Conservation (phyloP, 257 asterid species). For the Penstemon barbatus region DNA sequence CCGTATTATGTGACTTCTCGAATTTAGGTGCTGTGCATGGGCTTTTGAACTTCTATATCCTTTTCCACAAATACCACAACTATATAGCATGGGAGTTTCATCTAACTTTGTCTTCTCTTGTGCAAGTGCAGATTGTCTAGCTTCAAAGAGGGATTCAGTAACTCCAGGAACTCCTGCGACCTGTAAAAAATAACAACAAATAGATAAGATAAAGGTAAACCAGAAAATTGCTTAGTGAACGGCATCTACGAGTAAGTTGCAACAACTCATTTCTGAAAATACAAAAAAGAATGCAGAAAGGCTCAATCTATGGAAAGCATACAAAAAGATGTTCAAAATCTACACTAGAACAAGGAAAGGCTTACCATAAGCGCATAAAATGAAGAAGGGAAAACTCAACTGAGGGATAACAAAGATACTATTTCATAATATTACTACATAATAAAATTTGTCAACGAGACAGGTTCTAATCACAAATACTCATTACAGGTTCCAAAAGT, state of each 20-base stretch:
- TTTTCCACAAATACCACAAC: slow-evolving; percentile 80
- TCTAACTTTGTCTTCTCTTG: slow-evolving; percentile 56
- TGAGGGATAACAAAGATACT: neutral
- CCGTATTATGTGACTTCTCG: slow-evolving; percentile 66
- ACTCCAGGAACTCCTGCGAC: slow-evolving; percentile 98
- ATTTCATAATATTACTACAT: too few relatives aligned
- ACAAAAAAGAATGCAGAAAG: neutral
- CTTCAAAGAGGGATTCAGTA: slow-evolving; percentile 73
- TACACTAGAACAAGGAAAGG: neutral
- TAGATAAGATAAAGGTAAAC: neutral
- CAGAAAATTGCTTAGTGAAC: neutral
- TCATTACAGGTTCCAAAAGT: neutral
- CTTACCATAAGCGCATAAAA: neutral
- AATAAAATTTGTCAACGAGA: neutral
- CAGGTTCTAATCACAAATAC: neutral
- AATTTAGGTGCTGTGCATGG: slow-evolving; percentile 83
- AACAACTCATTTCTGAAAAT: too few relatives aligned
- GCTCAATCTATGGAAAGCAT: neutral
- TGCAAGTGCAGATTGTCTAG: slow-evolving; percentile 81
- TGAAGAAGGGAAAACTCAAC: neutral
- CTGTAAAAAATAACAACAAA: slow-evolving; percentile 37
- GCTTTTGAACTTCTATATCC: slow-evolving; percentile 88
- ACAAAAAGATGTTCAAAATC: neutral
- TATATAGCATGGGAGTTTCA: slow-evolving; percentile 74
- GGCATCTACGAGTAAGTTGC: too few relatives aligned